These are phyloP conservation scores for Wickerhamomyces strasburgensis DNA, from an alignment of 805 yeast species.

Conservation along the genomic window DNA sequence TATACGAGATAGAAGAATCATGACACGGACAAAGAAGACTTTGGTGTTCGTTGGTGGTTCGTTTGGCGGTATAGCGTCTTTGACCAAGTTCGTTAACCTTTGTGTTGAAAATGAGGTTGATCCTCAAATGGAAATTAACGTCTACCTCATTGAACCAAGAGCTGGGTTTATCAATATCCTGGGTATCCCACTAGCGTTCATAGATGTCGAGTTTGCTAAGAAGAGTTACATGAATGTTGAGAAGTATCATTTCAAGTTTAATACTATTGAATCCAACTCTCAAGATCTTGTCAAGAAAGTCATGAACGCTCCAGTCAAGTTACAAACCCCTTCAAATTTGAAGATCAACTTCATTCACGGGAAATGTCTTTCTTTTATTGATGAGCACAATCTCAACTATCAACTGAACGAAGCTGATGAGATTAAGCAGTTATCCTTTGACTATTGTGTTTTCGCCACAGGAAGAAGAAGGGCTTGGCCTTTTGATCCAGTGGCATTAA, in stretches of 20 bases:
- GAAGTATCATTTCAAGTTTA: constrained; percentile 23
- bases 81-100: constrained; percentile 21
- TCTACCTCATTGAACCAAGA: constrained; percentile 35
- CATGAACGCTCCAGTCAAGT: constrained; percentile 3
- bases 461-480: constrained; percentile 54
- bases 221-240: constrained; percentile 28
- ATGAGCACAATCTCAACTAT: constrained; percentile 17
- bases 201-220: constrained; percentile 34
- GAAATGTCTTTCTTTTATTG: constrained; percentile 19
- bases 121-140: constrained; percentile 17
- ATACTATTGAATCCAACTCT: constrained; percentile 32
- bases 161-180: constrained; percentile 37
- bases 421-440: constrained; percentile 31
- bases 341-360: constrained; percentile 21
- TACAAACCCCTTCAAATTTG: constrained; percentile 13
- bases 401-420: constrained; percentile 19
- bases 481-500: constrained; percentile 43
- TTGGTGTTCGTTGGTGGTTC: constrained; percentile 30
- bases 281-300: constrained; percentile 22
- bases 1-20: too few species aligned
- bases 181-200: constrained; percentile 35
- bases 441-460: constrained; percentile 42
- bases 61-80: constrained; percentile 32
- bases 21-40: background rate
- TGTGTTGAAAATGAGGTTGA: constrained; percentile 6